A percentile compares a stretch with the other conserved stretches of the same genome.
Evolutionary conservation across 208 protist species (phyloP).

Genomic region (Leishmania mexicana): DNA sequence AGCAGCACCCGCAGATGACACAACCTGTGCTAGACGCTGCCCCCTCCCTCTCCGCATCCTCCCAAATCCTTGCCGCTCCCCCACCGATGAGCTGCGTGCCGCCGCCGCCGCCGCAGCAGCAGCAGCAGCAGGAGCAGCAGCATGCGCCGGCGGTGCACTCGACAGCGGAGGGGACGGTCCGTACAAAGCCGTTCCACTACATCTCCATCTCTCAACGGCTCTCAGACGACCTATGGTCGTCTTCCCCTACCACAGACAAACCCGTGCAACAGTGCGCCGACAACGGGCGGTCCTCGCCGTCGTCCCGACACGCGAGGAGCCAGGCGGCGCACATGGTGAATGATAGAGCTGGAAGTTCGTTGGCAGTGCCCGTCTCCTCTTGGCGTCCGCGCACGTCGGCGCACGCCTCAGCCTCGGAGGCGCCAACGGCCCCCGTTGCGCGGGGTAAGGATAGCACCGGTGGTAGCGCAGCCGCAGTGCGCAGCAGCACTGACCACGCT

Average conservation of each 20-base stretch:
- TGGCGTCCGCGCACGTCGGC: neutral
- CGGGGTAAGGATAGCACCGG: neutral
- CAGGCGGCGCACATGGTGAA: neutral
- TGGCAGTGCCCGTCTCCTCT: neutral
- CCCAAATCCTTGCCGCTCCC: neutral
- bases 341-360: neutral
- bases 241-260: neutral
- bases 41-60: neutral
- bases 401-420: neutral
- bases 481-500: neutral
- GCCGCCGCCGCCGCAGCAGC: neutral
- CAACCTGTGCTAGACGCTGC: neutral
- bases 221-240: neutral
- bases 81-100: neutral
- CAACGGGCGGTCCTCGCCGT: neutral
- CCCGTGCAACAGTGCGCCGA: neutral
- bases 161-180: neutral
- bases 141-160: neutral
- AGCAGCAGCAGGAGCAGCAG: neutral
- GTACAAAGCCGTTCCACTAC: conserved; percentile 6
- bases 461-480: neutral
- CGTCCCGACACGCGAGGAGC: neutral
- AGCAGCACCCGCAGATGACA: neutral
- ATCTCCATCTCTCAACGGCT: conserved; percentile 7
- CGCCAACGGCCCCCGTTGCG: neutral